Base-by-base conservation (phyloP, 83 land plant genomes). In the Picea abies region DNA sequence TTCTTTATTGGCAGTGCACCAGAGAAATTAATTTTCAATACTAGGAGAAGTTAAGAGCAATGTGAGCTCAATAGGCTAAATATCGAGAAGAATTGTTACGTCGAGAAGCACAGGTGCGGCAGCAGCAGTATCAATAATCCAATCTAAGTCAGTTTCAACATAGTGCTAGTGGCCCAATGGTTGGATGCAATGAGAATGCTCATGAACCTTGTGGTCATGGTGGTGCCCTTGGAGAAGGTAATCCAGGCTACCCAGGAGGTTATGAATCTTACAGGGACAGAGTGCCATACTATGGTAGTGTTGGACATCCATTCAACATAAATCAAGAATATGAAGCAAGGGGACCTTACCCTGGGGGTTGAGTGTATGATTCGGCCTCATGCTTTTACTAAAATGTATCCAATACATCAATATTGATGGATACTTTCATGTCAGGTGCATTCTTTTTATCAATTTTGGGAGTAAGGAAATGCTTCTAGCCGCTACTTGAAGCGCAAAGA, bases 51-150 rank as follows among this genome's bases (percentile, higher is more conserved):
- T 68, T 93, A 68, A 41, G 76, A 29, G 67, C 86, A 9, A 77
- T 91, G 44, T 65, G 94, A 71, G 79, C 91, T 9, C 90, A 84
- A 16, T 91, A 91, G 44, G 86, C 86, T 11, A 84, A 10, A 44
- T 84, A 85, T 2, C 84, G 92, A 68, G 94, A 93, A 25, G 92
- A 91, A 4, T 87, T 89, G 60, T 86, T 91, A 9, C 85, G 84
- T 0, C 84, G 84, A 79, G 96, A 93, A 79, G 85, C 89, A 10
- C 89, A 85, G 17, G 82, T 81, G 10, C 89, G 92, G n/a, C 90
- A 88, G 58, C 89, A 87, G 14, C 85, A 88, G 17, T 91, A 88
- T 86, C 96, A 91, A 80, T 91, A 90, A 63, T 76, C 79, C 2
- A n/a, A 26, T 9, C 17, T 84, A 79, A 84, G 62, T 56, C 82